Conservation (phyloP, 352 stramenopile species). For the Blastocystis sp. region DNA sequence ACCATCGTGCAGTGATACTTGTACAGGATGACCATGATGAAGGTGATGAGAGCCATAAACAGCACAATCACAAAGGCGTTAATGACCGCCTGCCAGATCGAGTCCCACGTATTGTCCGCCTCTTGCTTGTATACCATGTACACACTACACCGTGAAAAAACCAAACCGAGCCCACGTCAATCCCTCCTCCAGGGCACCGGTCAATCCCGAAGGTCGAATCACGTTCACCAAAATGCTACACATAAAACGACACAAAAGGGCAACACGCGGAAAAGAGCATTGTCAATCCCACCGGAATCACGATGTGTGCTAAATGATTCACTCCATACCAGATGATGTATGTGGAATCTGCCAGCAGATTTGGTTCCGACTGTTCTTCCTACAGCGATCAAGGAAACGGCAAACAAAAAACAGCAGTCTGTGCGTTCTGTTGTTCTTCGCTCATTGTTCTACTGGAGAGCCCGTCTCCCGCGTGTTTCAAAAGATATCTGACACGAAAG, state of each 20-base stretch:
- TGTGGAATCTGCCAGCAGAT: conserved; percentile 39
- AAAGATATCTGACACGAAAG: not conserved
- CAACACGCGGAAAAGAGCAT: conserved; percentile 78
- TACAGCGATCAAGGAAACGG: not conserved
- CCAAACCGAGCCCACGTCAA: conserved; percentile 9
- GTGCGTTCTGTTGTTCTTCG: not conserved
- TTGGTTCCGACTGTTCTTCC: conserved; percentile 6
- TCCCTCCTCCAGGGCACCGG: conserved; percentile 76
- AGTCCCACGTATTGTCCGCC: conserved; percentile 72
- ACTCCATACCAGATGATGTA: conserved; percentile 64
- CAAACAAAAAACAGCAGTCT: not conserved
- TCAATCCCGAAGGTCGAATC: conserved; percentile 74
- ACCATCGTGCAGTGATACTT: conserved; percentile 80
- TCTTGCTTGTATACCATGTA: conserved; percentile 82
- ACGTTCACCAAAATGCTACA: conserved; percentile 75
- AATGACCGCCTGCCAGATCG: conserved; percentile 75
- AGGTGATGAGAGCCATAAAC: conserved; percentile 80
- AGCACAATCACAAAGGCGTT: conserved; percentile 81
- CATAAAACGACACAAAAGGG: conserved; percentile 7
- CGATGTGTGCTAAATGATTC: conserved; percentile 54
- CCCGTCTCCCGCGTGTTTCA: too few species aligned
- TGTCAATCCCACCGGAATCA: conserved; percentile 76
- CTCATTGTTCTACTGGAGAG: not conserved
- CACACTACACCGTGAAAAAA: conserved; percentile 71
- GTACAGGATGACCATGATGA: conserved; percentile 81